Conservation (phyloP, 148 eudicot species). For the Rhododendron kiyosumense region DNA sequence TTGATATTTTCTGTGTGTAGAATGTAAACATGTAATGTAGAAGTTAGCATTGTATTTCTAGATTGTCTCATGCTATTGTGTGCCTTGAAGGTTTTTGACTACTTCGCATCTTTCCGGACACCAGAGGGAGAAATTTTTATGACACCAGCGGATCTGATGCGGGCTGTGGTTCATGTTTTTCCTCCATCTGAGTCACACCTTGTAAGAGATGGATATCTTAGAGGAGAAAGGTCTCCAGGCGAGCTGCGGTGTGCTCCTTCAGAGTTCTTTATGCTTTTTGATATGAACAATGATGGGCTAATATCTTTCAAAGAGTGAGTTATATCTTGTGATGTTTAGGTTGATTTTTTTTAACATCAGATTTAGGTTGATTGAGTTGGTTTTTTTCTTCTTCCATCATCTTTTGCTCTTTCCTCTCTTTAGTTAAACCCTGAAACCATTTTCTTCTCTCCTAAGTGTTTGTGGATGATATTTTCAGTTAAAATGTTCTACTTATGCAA, state of each 20-base stretch:
- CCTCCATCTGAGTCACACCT: conserved; percentile 63
- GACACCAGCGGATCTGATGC: conserved; percentile 72
- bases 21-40: not conserved
- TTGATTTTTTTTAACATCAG: no score
- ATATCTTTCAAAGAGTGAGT: conserved; percentile 70
- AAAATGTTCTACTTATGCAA: not conserved
- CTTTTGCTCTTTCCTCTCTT: conserved; percentile 1
- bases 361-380: not conserved
- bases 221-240: conserved; percentile 56
- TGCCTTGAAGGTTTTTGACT: conserved; percentile 49
- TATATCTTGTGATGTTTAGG: not conserved
- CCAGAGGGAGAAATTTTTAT: conserved; percentile 47
- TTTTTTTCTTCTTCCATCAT: not conserved
- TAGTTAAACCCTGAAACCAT: not conserved
- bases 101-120: conserved; percentile 46
- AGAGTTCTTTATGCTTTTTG: conserved; percentile 62
- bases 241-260: conserved; percentile 51
- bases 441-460: not conserved
- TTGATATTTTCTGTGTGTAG: not conserved
- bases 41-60: not conserved
- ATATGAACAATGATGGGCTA: conserved; percentile 53
- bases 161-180: conserved; percentile 67
- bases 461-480: not conserved
- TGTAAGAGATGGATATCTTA: conserved; percentile 54
- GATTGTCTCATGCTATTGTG: conserved; percentile 4